Base-by-base conservation (phyloP, 495 filamentous ascomycete genomes). In the Hapsidospora chrysogenum region DNA sequence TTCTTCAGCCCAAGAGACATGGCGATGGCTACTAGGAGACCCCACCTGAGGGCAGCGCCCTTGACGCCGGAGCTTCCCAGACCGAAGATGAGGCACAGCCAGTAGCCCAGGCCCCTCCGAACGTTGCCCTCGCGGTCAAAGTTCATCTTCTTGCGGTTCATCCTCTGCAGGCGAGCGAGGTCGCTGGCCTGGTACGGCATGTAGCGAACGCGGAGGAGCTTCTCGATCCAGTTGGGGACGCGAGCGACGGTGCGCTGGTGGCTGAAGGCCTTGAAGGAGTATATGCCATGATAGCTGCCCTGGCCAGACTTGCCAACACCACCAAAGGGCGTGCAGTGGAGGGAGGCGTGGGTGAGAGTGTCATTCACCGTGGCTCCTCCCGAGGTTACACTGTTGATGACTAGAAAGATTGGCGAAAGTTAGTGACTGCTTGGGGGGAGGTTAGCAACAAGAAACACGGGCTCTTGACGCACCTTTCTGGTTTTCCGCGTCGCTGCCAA, bases 231-330 rank as follows among this genome's bases (percentile, higher is more conserved):
- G 41, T 57, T 47, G 5, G 86, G 85, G 23, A 78, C 86, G 40
- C 63, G 72, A 33, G 76, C 77, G 38, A 92, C 61, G 39, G 72
- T 70, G 35, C 86, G 76, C 16, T 74, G 66, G 59, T 95, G 80
- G 17, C 72, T 76, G 61, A 92, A 97, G 51, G 64, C 67, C 44
- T 95, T 85, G 60, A 92, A 93, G 33, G 72, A 78, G 31, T 79
- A 64, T 51, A 72, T 72, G 40, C 89, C 89, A 45, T 81, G 74
- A 62, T 95, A 95, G 8, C 73, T 64, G 35, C 89, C 89, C 45
- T 68, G 65, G 37, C 89, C 87, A 39, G 74, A 81, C 44, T 82
- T 72, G 38, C 89, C 89, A 20, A 97, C 80, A 47, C 87, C 87
- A 41, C 89, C 89, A 49, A 97, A 95, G 34, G 82, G 63, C 3